phyloP scores from a whole-genome alignment of 805 yeast genomes.

The Metschnikowia peoriensis region DNA sequence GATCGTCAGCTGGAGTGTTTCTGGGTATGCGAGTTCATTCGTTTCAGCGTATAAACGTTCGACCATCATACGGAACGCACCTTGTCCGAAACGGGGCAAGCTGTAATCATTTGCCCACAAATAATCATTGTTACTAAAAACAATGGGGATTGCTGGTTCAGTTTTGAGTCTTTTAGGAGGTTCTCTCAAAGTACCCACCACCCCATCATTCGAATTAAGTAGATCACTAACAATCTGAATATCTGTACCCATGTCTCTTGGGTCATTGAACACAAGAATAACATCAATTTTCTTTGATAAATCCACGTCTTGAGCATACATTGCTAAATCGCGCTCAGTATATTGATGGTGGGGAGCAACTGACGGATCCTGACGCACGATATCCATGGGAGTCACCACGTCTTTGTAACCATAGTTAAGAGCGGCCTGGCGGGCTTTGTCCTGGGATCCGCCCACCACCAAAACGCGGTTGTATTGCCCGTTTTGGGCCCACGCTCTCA shows the following conservation, averaged over 20 bases:
- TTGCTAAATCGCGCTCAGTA: conserved; percentile 42
- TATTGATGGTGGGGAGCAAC: conserved; percentile 70
- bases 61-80: conserved; percentile 69
- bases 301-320: conserved; percentile 36
- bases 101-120: conserved; percentile 83
- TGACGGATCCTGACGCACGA: conserved; percentile 53
- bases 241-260: conserved; percentile 86
- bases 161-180: conserved; percentile 9
- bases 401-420: conserved; percentile 71
- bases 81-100: conserved; percentile 86
- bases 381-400: conserved; percentile 72
- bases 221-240: conserved; percentile 73
- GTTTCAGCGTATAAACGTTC: conserved; percentile 57
- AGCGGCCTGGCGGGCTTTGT: conserved; percentile 71
- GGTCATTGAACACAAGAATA: conserved; percentile 80
- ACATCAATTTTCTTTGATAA: conserved; percentile 59
- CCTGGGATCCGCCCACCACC: conserved; percentile 80
- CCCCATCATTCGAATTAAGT: conserved; percentile 61
- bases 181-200: conserved; percentile 57
- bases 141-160: conserved; percentile 63
- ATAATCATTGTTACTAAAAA: conserved; percentile 80
- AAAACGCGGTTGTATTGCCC: conserved; percentile 56
- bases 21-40: conserved; percentile 40
- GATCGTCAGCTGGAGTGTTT: conserved; percentile 49
- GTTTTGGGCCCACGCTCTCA: conserved; percentile 53